A percentile compares a stretch with the other conserved stretches of the same genome.
Conservation (phyloP, 768 basidiomycete genomes). For the Mycena epipterygia region DNA sequence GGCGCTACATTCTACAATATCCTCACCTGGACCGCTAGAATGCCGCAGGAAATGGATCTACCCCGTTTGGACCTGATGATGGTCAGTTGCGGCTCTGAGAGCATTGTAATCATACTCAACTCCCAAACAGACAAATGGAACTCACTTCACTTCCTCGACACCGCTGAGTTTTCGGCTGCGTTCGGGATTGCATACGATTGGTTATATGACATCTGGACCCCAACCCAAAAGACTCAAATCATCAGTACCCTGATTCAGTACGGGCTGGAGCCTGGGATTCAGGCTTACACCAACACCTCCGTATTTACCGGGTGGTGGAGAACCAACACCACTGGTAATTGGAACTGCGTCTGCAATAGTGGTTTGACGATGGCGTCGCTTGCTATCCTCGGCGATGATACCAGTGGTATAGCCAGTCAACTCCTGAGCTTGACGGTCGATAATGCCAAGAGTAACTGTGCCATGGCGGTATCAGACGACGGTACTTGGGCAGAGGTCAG, state of each 20-base stretch:
- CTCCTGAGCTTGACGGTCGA: slow-evolving; percentile 77
- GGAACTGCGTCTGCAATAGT: slow-evolving; percentile 97
- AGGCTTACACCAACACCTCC: slow-evolving; percentile 59
- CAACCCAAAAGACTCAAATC: slow-evolving; percentile 78
- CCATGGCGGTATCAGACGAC: slow-evolving; percentile 69
- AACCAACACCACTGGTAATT: slow-evolving; percentile 81
- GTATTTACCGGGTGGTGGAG: slow-evolving; percentile 82
- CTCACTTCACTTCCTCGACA: slow-evolving; percentile 89
- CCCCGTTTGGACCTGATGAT: slow-evolving; percentile 76
- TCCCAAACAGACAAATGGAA: slow-evolving; percentile 92
- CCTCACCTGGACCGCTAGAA: slow-evolving; percentile 56
- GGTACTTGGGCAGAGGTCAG: slow-evolving; percentile 83
- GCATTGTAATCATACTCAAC: no score
- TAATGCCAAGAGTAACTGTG: slow-evolving; percentile 87
- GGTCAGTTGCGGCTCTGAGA: no score
- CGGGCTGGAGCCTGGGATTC: slow-evolving; percentile 78
- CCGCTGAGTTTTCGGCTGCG: slow-evolving; percentile 88
- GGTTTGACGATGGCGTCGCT: slow-evolving; percentile 92
- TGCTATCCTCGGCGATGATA: slow-evolving; percentile 89
- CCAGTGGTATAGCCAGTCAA: slow-evolving; percentile 75
- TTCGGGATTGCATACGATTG: slow-evolving; percentile 97
- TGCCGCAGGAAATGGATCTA: slow-evolving; percentile 78
- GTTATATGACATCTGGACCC: slow-evolving; percentile 88
- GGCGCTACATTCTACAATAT: background rate
- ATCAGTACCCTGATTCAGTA: slow-evolving; percentile 79